Conservation (phyloP, 495 filamentous ascomycete genomes). For the Daldinia caldariorum region DNA sequence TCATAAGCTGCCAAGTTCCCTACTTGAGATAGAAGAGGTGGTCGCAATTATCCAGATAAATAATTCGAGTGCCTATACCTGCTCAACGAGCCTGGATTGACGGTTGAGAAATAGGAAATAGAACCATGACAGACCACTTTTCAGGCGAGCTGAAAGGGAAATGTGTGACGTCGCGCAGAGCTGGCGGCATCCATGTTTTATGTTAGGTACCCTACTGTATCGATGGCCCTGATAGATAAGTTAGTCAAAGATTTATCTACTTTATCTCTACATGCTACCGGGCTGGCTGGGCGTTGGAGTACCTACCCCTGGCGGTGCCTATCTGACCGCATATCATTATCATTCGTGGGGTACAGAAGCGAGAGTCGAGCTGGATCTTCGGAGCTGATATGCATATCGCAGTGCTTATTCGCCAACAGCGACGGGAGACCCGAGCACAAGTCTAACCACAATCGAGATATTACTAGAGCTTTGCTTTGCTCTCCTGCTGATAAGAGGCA, state of each 20-base stretch:
- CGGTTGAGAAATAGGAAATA: not conserved
- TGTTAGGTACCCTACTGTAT: conserved; percentile 10
- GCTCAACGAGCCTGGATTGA: conserved; percentile 11
- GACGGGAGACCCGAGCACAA: not conserved
- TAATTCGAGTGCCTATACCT: conserved; percentile 10
- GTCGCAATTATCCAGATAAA: conserved; percentile 2
- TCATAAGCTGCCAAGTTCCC: not conserved
- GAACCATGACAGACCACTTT: conserved; percentile 2
- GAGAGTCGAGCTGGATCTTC: conserved; percentile 9
- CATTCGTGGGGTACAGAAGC: conserved; percentile 33
- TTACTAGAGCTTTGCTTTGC: not conserved
- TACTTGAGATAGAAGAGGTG: not conserved
- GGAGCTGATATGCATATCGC: conserved; percentile 7
- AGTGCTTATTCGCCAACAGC: conserved; percentile 19
- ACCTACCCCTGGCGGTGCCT: conserved; percentile 1
- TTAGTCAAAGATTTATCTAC: conserved; percentile 6
- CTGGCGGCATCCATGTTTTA: conserved; percentile 36
- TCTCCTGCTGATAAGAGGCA: conserved; percentile 28
- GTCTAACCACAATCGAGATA: conserved; percentile 8
- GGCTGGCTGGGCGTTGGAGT: not conserved
- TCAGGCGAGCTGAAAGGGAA: conserved; percentile 6
- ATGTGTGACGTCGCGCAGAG: conserved; percentile 20
- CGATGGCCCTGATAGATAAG: conserved; percentile 27
- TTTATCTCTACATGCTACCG: conserved; percentile 2
- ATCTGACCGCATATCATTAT: conserved; percentile 9